Conservation (phyloP, 2,329 filamentous ascomycete species). For the Colletotrichum destructivum region DNA sequence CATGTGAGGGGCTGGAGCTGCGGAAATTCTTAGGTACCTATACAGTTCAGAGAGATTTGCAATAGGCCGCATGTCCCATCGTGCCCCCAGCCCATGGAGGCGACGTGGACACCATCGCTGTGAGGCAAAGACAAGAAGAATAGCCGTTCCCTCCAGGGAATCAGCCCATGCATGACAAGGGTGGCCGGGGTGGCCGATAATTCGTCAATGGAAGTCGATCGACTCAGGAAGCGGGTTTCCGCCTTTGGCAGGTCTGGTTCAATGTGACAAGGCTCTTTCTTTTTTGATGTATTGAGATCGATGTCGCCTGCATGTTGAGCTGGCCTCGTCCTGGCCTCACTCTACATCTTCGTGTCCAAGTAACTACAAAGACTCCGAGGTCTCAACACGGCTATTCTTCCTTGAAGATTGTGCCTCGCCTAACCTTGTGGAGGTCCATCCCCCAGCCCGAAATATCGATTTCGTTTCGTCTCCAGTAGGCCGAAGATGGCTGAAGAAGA, state of each 20-base stretch:
- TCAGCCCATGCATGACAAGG: slow-evolving; percentile 22
- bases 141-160: slow-evolving; percentile 14
- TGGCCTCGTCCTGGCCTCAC: slow-evolving; percentile 15
- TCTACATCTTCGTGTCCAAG: slow-evolving; percentile 20
- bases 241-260: slow-evolving; percentile 25
- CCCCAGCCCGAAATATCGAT: neutral
- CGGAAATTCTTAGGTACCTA: slow-evolving; percentile 42
- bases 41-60: slow-evolving; percentile 9
- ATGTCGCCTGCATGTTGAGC: slow-evolving; percentile 45
- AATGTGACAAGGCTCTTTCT: slow-evolving; percentile 1
- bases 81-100: neutral
- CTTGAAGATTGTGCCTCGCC: slow-evolving; percentile 10
- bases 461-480: slow-evolving; percentile 15
- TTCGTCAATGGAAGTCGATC: slow-evolving; percentile 26
- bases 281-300: slow-evolving; percentile 45
- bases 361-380: neutral
- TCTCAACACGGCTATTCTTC: neutral
- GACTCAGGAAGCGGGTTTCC: slow-evolving; percentile 30
- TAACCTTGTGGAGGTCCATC: neutral
- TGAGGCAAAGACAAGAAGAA: slow-evolving; percentile 28
- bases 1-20: slow-evolving; percentile 46
- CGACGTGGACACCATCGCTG: slow-evolving; percentile 1
- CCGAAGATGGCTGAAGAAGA: slow-evolving; percentile 1
- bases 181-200: slow-evolving; percentile 4
- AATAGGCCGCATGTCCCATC: slow-evolving; percentile 18